Percentiles rank a stretch among this genome's conserved stretches.
Evolutionary conservation across 148 eudicot genomes (phyloP).

Genomic region (Spergularia bocconei): DNA sequence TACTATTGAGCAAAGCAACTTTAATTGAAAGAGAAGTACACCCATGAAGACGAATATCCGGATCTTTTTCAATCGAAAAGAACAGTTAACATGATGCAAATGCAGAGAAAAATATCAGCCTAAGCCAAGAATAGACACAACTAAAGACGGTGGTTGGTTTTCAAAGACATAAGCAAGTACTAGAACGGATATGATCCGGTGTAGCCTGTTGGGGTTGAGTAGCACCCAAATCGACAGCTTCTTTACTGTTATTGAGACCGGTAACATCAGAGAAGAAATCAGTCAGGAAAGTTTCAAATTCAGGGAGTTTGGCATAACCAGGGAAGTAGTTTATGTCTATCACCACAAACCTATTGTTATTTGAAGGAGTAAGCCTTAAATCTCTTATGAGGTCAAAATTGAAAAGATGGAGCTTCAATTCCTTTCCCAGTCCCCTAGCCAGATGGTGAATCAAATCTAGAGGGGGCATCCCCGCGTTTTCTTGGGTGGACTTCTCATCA

Average conservation of each 20-base stretch:
- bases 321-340: constrained; percentile 84
- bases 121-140: too few relatives aligned
- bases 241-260: constrained; percentile 5
- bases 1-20: too few relatives aligned
- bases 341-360: constrained; percentile 36
- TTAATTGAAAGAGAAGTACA: too few relatives aligned
- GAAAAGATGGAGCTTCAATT: constrained; percentile 48
- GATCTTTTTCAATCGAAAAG: too few relatives aligned
- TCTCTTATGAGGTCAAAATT: constrained; percentile 58
- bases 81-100: too few relatives aligned
- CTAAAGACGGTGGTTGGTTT: too few relatives aligned
- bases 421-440: constrained; percentile 39
- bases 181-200: too few relatives aligned
- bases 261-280: constrained; percentile 49
- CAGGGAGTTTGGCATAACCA: constrained; percentile 68
- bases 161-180: too few relatives aligned
- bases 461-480: constrained; percentile 41
- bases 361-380: not conserved
- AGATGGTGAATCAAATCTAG: constrained; percentile 37
- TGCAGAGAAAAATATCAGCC: too few relatives aligned
- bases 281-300: constrained; percentile 52
- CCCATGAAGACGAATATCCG: too few relatives aligned
- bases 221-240: not conserved
- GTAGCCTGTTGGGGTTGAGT: not conserved
- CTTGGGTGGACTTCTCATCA: not conserved